These are phyloP conservation scores for Xylaria arbuscula DNA, from an alignment of 2,329 filamentous ascomycete species.

Conservation along the genomic window DNA sequence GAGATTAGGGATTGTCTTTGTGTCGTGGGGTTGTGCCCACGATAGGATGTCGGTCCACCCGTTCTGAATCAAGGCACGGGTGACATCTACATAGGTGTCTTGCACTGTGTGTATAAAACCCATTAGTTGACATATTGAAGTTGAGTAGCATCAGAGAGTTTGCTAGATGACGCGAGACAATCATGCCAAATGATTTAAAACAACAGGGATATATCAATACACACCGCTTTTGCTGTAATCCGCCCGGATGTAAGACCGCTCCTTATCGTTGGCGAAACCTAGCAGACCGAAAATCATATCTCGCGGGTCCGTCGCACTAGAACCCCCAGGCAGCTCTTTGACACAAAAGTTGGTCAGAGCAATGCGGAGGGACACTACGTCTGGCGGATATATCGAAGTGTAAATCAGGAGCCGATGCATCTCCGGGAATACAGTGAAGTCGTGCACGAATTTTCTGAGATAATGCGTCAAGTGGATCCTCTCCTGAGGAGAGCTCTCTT, in stretches of 20 bases:
- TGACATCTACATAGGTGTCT: conserved; percentile 13
- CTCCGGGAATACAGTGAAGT: conserved; percentile 21
- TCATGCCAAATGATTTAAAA: not conserved
- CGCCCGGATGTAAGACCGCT: conserved; percentile 24
- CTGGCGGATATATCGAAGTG: conserved; percentile 28
- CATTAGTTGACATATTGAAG: not conserved
- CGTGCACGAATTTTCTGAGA: conserved; percentile 20
- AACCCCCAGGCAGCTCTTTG: conserved; percentile 33
- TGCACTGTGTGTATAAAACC: conserved; percentile 38
- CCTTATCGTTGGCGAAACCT: conserved; percentile 29
- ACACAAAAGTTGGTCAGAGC: conserved; percentile 38
- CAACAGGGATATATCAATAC: not conserved
- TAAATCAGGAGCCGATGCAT: conserved; percentile 32
- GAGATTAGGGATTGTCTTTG: conserved; percentile 9
- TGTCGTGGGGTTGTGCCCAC: conserved; percentile 25
- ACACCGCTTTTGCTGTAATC: conserved; percentile 24
- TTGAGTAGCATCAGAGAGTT: not conserved
- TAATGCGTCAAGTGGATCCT: not conserved
- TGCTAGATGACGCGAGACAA: not conserved
- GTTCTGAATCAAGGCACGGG: conserved; percentile 18
- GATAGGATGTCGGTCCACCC: conserved; percentile 36
- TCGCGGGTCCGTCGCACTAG: conserved; percentile 27
- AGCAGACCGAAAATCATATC: conserved; percentile 35
- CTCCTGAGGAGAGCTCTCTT: not conserved
- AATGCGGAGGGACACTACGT: conserved; percentile 30